Base-by-base conservation (phyloP, 805 yeast species). In the Yarrowia sp. region DNA sequence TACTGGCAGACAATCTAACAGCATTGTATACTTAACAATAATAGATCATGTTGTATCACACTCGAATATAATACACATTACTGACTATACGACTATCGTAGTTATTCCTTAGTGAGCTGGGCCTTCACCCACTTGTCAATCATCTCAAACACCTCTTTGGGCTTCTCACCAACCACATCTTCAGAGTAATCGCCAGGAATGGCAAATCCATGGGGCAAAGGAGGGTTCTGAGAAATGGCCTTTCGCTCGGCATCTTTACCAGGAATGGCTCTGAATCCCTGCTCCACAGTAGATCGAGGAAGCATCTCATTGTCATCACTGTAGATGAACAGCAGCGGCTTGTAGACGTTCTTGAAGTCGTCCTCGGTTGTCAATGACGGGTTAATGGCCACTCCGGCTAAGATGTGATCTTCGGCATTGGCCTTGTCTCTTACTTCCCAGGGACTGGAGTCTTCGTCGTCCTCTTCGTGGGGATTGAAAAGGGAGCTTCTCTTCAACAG, bases 191-290 rank as follows among this genome's bases (percentile, higher is more conserved):
- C 80, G 7, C 80, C 79, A 44, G 77, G 75, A 30, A 78, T 78
- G 2, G 77, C 78, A 70, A 78, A 78, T 2, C 80, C 80, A 68
- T 78, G 80, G 4, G 80, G 80, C n/a, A 77, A 67, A 3, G 78
- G 78, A 8, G 73, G 67, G 8, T 67, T 67, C 10, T 54, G 41
- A 17, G 63, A 41, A 32, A 58, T 41, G 9, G n/a, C 17, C 19
- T 41, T 43, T 32, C 49, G 16, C n/a, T 43, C 41, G 8, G 63
- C 36, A 8, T 58, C 51, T 10, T 41, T 28, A 4, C 63, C 63
- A 0, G 61, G 61, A 6, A 54, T 54, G n/a, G 14, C 24, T 6
- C 51, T 22, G n/a, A 70, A 36, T 0, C 72, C 74, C 11, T 62
- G n/a, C 28, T 66, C 64, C 10, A 72, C 59, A 1, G 68, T 24